phyloP scores from a whole-genome alignment of 345 rosid species.

The Murraya koenigii region DNA sequence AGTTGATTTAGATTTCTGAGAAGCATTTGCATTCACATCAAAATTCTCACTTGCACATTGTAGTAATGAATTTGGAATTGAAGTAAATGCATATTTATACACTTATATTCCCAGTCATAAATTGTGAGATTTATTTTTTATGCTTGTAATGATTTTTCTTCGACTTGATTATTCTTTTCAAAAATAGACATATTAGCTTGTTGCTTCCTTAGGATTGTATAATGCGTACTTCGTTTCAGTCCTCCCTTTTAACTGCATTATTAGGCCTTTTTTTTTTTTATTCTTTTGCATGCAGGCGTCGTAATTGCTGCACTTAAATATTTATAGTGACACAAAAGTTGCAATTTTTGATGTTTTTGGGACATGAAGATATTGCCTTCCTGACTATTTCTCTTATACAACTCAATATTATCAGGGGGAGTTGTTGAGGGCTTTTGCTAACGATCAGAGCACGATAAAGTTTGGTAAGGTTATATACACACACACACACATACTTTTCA shows the following conservation, averaged over 20 bases:
- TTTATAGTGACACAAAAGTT: neutral
- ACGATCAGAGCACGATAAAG: constrained; percentile 83
- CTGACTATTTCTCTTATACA: constrained; percentile 8
- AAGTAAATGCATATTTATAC: neutral
- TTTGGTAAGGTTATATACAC: constrained; percentile 61
- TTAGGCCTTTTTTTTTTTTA: no score
- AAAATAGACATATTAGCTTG: no score
- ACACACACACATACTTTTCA: neutral
- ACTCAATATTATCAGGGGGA: constrained; percentile 62
- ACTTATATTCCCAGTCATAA: no score
- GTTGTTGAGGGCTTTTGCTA: constrained; percentile 79
- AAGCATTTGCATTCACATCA: no score
- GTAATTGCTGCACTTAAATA: no score
- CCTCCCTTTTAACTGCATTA: no score
- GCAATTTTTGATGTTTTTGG: neutral
- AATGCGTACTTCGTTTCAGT: no score
- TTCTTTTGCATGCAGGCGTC: neutral
- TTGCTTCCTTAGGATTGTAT: no score
- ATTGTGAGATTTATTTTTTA: no score
- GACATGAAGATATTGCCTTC: constrained; percentile 10
- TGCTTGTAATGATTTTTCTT: no score
- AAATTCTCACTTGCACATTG: no score
- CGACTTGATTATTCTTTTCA: no score
- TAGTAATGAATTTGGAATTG: neutral
- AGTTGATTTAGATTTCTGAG: neutral